phyloP scores from a whole-genome alignment of 371 early-diverging fungal species.

The Conidiobolus incongruus region DNA sequence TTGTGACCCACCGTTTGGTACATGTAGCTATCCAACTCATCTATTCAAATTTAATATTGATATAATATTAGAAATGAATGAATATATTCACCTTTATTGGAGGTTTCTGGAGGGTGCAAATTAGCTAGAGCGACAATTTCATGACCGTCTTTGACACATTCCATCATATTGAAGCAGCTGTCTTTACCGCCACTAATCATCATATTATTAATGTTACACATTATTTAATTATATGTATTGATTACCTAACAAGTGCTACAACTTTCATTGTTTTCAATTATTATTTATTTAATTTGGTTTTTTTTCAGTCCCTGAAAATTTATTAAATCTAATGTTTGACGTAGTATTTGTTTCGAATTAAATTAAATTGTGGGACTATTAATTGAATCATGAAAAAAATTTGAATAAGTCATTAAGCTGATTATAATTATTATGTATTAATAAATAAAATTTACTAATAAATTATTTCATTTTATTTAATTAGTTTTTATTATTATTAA shows the following conservation, averaged over 20 bases:
- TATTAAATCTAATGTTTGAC: no score
- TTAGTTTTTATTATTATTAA: no score
- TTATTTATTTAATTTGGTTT: no score
- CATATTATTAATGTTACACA: not conserved
- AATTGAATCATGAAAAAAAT: no score
- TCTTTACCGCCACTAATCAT: constrained; percentile 97
- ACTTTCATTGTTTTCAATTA: constrained; percentile 9
- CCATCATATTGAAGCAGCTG: constrained; percentile 90
- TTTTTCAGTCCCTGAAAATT: no score
- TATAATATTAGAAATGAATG: not conserved
- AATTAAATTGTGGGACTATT: no score
- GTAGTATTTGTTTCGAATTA: no score
- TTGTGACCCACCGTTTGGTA: constrained; percentile 98
- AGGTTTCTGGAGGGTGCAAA: constrained; percentile 45
- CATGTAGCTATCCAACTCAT: constrained; percentile 95
- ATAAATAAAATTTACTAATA: no score
- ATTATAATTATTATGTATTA: no score
- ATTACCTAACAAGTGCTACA: constrained; percentile 8
- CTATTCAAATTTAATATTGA: constrained; percentile 11
- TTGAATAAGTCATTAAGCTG: no score
- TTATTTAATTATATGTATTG: not conserved
- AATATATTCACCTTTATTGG: constrained; percentile 32
- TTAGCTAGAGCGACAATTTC: constrained; percentile 87
- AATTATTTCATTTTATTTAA: no score
- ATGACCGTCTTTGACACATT: constrained; percentile 88